phyloP scores from a whole-genome alignment of 208 protist genomes.

The Leishmania amazonensis region DNA sequence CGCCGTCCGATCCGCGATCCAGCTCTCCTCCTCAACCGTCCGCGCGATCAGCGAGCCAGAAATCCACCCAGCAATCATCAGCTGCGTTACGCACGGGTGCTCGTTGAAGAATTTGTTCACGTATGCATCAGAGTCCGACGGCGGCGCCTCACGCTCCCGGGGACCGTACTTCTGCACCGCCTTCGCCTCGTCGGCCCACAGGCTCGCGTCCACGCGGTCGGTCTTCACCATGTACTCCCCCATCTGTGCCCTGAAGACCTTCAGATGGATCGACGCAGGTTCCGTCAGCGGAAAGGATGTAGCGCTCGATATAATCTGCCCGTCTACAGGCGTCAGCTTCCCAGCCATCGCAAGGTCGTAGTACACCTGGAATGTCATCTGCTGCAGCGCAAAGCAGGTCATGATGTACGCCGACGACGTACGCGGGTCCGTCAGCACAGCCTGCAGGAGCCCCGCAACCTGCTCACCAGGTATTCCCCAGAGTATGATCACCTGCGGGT shows the following conservation, averaged over 20 bases:
- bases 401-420: slow-evolving; percentile 41
- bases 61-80: slow-evolving; percentile 55
- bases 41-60: slow-evolving; percentile 28
- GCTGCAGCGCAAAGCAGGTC: slow-evolving; percentile 22
- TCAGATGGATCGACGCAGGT: slow-evolving; percentile 27
- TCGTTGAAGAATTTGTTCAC: slow-evolving; percentile 20
- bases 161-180: neutral
- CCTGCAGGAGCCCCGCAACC: slow-evolving; percentile 31
- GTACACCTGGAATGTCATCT: slow-evolving; percentile 29
- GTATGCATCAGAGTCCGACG: neutral
- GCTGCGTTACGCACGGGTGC: slow-evolving; percentile 14
- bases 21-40: slow-evolving; percentile 15
- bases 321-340: slow-evolving; percentile 13
- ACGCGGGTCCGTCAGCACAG: slow-evolving; percentile 33
- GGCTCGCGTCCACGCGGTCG: neutral
- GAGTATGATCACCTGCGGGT: slow-evolving; percentile 56
- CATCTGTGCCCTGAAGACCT: slow-evolving; percentile 45
- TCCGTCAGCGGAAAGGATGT: slow-evolving; percentile 37
- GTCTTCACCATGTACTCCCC: slow-evolving; percentile 33
- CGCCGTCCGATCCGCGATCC: slow-evolving; percentile 9
- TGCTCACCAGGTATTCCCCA: slow-evolving; percentile 31
- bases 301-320: slow-evolving; percentile 41
- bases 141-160: neutral
- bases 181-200: neutral
- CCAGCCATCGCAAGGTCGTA: slow-evolving; percentile 6